Evolutionary conservation across 2,329 filamentous ascomycete genomes (phyloP).

Genomic region (Xylaria sp.): DNA sequence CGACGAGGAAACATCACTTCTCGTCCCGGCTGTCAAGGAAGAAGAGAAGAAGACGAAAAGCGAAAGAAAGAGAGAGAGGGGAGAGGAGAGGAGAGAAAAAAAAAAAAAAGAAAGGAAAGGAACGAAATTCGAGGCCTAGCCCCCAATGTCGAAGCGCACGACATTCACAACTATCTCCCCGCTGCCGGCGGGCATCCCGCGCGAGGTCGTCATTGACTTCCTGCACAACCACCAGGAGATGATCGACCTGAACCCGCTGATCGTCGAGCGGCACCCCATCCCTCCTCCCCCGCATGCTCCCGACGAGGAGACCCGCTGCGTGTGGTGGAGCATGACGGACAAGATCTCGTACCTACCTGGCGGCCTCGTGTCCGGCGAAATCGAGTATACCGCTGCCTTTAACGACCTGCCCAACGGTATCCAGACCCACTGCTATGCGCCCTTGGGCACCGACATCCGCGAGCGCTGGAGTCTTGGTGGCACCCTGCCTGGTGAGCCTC

Average conservation of each 20-base stretch:
- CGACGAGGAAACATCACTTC: background rate
- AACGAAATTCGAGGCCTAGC: background rate
- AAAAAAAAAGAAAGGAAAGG: background rate
- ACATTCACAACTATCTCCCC: constrained; percentile 84
- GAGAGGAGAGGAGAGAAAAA: background rate
- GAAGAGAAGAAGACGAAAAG: background rate
- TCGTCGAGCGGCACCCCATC: constrained; percentile 77
- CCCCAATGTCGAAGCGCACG: constrained; percentile 73
- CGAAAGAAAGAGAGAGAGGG: background rate
- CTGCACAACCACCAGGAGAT: constrained; percentile 83
- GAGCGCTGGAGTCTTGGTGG: constrained; percentile 83
- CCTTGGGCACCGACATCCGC: constrained; percentile 81
- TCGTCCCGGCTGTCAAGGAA: background rate
- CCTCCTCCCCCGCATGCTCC: constrained; percentile 73
- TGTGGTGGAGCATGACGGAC: constrained; percentile 85
- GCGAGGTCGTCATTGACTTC: constrained; percentile 77
- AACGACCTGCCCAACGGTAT: constrained; percentile 78
- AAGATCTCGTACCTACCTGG: constrained; percentile 63
- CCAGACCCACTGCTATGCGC: constrained; percentile 86
- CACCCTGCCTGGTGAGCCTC: constrained; percentile 75
- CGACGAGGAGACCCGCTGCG: constrained; percentile 75
- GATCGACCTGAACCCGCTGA: constrained; percentile 88
- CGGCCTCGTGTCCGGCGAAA: constrained; percentile 55
- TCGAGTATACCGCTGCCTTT: constrained; percentile 85
- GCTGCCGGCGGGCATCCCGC: constrained; percentile 74